Evolutionary conservation across 805 yeast genomes (phyloP).

Genomic region (Brettanomyces nanus): DNA sequence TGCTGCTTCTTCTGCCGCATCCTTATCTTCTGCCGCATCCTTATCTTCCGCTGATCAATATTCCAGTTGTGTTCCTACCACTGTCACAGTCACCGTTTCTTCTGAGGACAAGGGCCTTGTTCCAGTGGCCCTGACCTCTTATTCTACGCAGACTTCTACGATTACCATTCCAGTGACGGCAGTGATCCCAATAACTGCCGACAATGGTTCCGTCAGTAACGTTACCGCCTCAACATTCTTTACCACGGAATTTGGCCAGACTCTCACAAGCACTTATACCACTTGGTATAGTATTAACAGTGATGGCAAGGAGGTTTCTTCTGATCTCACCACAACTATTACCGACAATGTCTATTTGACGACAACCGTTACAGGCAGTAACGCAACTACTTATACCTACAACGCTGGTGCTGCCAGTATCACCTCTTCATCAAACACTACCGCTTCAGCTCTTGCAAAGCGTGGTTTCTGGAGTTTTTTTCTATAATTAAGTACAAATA

Average conservation of each 20-base stretch:
- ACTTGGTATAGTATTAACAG: not conserved
- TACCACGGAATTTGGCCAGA: slow-evolving; percentile 18
- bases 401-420: not conserved
- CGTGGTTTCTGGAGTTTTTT: not conserved
- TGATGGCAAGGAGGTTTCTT: no score
- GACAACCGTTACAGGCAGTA: slow-evolving; percentile 6
- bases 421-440: not conserved
- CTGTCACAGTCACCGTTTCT: slow-evolving; percentile 24
- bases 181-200: slow-evolving; percentile 23
- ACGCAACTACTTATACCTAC: slow-evolving; percentile 8
- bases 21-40: slow-evolving; percentile 7
- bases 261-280: slow-evolving; percentile 9
- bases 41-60: slow-evolving; percentile 1
- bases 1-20: slow-evolving; percentile 7
- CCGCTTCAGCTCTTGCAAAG: not conserved
- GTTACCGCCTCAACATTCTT: slow-evolving; percentile 23
- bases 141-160: slow-evolving; percentile 13
- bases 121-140: slow-evolving; percentile 7
- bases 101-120: slow-evolving; percentile 6
- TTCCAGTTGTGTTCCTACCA: slow-evolving; percentile 11
- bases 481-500: not conserved
- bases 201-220: slow-evolving; percentile 22
- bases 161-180: slow-evolving; percentile 25
- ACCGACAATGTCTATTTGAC: not conserved
- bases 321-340: slow-evolving; percentile 3